phyloP scores from a whole-genome alignment of 768 basidiomycete genomes.

The Suillus luteus region DNA sequence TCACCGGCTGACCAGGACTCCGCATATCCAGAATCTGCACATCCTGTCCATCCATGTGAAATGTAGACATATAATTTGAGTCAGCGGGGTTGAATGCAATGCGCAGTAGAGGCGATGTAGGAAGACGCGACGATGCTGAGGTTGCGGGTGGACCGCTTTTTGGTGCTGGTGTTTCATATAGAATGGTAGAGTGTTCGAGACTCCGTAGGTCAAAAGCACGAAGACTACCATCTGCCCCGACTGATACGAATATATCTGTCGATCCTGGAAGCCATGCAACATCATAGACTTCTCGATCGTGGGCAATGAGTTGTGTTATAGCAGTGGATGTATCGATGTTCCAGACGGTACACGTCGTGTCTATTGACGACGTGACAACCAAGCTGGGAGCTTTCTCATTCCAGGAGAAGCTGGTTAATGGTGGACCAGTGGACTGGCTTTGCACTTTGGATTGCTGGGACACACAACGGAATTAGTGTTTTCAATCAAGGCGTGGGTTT shows the following conservation, averaged over 20 bases:
- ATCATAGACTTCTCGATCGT: slow-evolving; percentile 95
- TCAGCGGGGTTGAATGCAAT: slow-evolving; percentile 91
- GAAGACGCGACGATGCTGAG: slow-evolving; percentile 65
- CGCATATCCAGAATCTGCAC: slow-evolving; percentile 97
- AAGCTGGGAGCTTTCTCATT: slow-evolving; percentile 89
- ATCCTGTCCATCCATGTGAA: slow-evolving; percentile 90
- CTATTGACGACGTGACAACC: slow-evolving; percentile 96
- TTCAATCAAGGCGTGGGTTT: slow-evolving; percentile 12
- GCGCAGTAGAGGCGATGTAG: slow-evolving; percentile 78
- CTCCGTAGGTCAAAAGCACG: slow-evolving; percentile 96
- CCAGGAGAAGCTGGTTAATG: slow-evolving; percentile 97
- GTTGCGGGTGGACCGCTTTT: slow-evolving; percentile 63
- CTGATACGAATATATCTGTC: slow-evolving; percentile 96
- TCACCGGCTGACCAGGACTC: slow-evolving; percentile 92
- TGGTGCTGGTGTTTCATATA: slow-evolving; percentile 90
- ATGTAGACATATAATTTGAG: slow-evolving; percentile 96
- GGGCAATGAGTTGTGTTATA: slow-evolving; percentile 95
- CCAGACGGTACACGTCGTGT: slow-evolving; percentile 99
- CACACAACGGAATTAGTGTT: slow-evolving; percentile 11
- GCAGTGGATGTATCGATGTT: slow-evolving; percentile 94
- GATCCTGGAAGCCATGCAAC: slow-evolving; percentile 98
- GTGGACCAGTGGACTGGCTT: slow-evolving; percentile 79
- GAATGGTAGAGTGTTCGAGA: slow-evolving; percentile 96
- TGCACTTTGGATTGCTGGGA: slow-evolving; percentile 87
- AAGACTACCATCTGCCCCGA: slow-evolving; percentile 94